Evolutionary conservation across 495 filamentous ascomycete species (phyloP).

Genomic region (Penicillium psychrofluorescens): DNA sequence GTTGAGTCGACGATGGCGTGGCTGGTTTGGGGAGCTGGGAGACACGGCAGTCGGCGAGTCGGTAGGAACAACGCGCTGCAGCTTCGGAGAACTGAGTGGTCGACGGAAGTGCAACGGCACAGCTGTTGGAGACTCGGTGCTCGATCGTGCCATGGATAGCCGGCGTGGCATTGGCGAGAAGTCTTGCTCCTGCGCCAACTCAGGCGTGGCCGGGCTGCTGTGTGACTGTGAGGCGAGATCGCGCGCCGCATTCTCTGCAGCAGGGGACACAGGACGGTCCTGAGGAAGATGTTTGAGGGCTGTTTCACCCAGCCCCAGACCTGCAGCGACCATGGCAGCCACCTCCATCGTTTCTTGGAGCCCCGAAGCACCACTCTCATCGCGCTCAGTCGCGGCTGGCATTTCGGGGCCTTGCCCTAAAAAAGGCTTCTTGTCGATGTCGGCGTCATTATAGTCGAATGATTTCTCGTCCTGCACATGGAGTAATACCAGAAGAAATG

Average conservation of each 20-base stretch:
- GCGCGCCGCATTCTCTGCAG: slow-evolving; percentile 22
- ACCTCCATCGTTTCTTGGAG: slow-evolving; percentile 14
- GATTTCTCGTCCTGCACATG: slow-evolving; percentile 31
- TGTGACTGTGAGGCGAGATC: slow-evolving; percentile 26
- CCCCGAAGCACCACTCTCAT: slow-evolving; percentile 34
- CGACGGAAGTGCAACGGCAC: slow-evolving; percentile 44
- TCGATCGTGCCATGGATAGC: slow-evolving; percentile 23
- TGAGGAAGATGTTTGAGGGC: slow-evolving; percentile 21
- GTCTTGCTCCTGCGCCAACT: slow-evolving; percentile 9
- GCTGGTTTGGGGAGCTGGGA: slow-evolving; percentile 24
- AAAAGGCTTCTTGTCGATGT: slow-evolving; percentile 35
- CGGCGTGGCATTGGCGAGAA: slow-evolving; percentile 15
- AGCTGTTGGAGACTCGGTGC: slow-evolving; percentile 38
- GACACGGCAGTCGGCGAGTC: slow-evolving; percentile 17
- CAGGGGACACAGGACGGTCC: slow-evolving; percentile 32
- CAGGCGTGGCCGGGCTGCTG: slow-evolving; percentile 33
- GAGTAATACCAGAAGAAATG: slow-evolving; percentile 20
- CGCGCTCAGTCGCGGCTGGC: slow-evolving; percentile 25
- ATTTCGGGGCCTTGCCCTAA: slow-evolving; percentile 45
- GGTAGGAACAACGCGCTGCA: slow-evolving; percentile 26
- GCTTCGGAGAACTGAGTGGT: slow-evolving; percentile 33
- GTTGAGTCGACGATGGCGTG: slow-evolving; percentile 31
- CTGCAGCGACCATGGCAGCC: slow-evolving; percentile 9
- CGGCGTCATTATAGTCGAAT: slow-evolving; percentile 22
- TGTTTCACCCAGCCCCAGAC: slow-evolving; percentile 12